A percentile compares a stretch with the other conserved stretches of the same genome.
Conservation (phyloP, 164 flowering plant genomes). For the Litsea cubeba region DNA sequence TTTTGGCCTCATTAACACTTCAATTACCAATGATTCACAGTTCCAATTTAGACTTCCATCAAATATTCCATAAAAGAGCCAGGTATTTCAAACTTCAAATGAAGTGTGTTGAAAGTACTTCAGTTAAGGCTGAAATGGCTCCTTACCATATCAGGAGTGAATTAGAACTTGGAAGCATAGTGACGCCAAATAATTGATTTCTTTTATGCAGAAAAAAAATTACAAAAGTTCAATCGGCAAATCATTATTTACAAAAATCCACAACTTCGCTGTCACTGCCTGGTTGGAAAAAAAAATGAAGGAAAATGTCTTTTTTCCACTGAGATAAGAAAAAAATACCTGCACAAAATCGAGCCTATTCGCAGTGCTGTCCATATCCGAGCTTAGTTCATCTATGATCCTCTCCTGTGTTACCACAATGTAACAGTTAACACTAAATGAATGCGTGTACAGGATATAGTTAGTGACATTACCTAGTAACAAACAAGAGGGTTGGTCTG, state of each 20-base stretch:
- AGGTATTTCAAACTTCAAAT: not conserved
- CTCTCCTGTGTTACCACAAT: slow-evolving; percentile 13
- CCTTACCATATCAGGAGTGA: not conserved
- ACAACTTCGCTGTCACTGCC: not conserved
- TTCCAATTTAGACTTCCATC: not conserved
- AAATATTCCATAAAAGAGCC: not conserved
- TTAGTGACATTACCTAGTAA: no score
- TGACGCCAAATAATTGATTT: not conserved
- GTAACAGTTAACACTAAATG: not conserved
- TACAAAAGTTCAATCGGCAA: not conserved
- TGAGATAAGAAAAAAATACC: slow-evolving; percentile 4
- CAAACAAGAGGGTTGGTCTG: no score
- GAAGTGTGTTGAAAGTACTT: not conserved
- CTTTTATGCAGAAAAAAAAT: not conserved
- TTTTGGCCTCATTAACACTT: not conserved
- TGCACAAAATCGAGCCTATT: slow-evolving; percentile 20
- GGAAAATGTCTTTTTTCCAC: not conserved
- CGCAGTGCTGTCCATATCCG: slow-evolving; percentile 15
- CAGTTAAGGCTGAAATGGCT: not conserved
- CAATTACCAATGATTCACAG: not conserved
- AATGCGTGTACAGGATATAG: not conserved
- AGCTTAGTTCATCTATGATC: slow-evolving; percentile 12
- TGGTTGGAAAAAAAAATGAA: not conserved
- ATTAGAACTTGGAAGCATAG: not conserved
- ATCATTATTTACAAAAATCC: no score